Conservation (phyloP, 1,139 yeast species). For the Pichia sp. region DNA sequence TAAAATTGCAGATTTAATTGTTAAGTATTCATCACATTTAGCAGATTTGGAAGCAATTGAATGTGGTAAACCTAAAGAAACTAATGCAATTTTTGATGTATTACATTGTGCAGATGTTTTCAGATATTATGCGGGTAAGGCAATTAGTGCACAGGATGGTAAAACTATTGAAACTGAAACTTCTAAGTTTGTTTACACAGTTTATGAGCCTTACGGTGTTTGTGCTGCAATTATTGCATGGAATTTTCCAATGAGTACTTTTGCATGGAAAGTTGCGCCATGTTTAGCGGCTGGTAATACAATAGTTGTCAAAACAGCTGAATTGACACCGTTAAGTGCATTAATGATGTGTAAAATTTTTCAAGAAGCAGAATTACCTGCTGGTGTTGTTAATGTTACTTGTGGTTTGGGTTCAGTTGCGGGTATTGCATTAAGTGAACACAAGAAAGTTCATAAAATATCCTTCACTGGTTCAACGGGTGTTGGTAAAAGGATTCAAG, state of each 20-base stretch:
- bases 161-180: conserved; percentile 46
- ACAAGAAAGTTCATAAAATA: conserved; percentile 44
- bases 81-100: conserved; percentile 38
- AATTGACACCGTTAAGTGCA: conserved; percentile 50
- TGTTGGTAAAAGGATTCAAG: conserved; percentile 50
- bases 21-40: conserved; percentile 41
- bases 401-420: conserved; percentile 49
- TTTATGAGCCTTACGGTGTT: conserved; percentile 54
- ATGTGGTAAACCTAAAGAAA: conserved; percentile 52
- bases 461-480: conserved; percentile 55
- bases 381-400: conserved; percentile 50
- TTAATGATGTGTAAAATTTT: conserved; percentile 41
- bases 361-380: conserved; percentile 50
- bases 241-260: conserved; percentile 56
- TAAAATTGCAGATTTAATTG: conserved; percentile 47
- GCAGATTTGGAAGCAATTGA: conserved; percentile 59
- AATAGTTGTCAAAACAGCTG: conserved; percentile 50
- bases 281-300: conserved; percentile 58
- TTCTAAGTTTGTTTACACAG: conserved; percentile 47
- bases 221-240: conserved; percentile 59
- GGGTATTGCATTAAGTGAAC: conserved; percentile 46
- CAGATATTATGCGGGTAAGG: conserved; percentile 54
- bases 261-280: conserved; percentile 57
- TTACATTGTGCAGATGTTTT: conserved; percentile 45
- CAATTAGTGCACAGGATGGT: conserved; percentile 43